Conservation (phyloP, 371 early-diverging fungal genomes). For the Mucor circinelloides region DNA sequence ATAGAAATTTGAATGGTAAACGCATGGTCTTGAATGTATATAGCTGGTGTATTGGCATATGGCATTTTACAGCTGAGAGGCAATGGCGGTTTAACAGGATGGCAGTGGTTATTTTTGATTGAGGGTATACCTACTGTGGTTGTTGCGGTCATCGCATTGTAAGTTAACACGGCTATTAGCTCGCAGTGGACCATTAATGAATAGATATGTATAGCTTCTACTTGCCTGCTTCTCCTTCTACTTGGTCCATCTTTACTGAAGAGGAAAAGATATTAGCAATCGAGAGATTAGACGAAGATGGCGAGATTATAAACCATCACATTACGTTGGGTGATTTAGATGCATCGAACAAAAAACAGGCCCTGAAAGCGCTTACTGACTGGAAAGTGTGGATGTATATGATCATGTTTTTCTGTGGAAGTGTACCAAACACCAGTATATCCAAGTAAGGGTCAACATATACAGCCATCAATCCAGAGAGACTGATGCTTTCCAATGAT, state of each 20-base stretch:
- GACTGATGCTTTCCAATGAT: background rate
- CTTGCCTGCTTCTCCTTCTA: slow-evolving; percentile 42
- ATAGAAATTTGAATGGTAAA: background rate
- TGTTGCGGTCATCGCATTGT: slow-evolving; percentile 40
- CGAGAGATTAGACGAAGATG: slow-evolving; percentile 23
- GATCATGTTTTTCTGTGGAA: slow-evolving; percentile 55
- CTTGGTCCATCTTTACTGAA: slow-evolving; percentile 33
- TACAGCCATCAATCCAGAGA: background rate
- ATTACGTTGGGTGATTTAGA: slow-evolving; percentile 38
- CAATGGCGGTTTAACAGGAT: slow-evolving; percentile 38
- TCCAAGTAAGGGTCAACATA: slow-evolving; percentile 37
- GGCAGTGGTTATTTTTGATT: slow-evolving; percentile 56
- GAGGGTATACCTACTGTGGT: slow-evolving; percentile 55
- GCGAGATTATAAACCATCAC: slow-evolving; percentile 16
- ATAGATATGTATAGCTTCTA: slow-evolving; percentile 31
- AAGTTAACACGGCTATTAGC: background rate
- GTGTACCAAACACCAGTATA: slow-evolving; percentile 51
- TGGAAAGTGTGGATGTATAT: slow-evolving; percentile 57
- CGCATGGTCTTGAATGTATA: background rate
- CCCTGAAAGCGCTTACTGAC: slow-evolving; percentile 38
- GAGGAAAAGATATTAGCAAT: slow-evolving; percentile 39
- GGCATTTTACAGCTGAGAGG: slow-evolving; percentile 46
- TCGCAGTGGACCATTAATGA: background rate
- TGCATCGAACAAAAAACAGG: slow-evolving; percentile 42
- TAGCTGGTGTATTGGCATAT: slow-evolving; percentile 53